Evolutionary conservation across 2,329 filamentous ascomycete species (phyloP).

Genomic region (Periconia macrospinosa): DNA sequence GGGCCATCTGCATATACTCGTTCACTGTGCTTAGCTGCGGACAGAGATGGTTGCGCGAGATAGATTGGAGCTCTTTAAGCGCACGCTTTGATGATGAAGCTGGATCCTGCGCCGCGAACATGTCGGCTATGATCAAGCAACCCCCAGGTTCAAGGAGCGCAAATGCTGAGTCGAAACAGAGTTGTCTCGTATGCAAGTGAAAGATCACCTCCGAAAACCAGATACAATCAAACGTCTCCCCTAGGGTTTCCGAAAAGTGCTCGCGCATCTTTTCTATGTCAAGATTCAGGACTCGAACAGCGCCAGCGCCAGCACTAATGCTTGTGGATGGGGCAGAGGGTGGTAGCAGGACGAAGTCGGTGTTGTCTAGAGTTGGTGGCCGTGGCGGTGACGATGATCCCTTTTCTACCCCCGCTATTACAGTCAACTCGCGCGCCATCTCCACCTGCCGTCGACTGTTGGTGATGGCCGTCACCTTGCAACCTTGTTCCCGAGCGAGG

Average conservation of each 20-base stretch:
- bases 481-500: not conserved
- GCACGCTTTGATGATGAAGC: not conserved
- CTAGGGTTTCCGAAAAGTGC: not conserved
- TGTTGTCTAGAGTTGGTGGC: not conserved
- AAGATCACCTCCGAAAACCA: constrained; percentile 1
- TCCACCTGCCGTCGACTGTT: not conserved
- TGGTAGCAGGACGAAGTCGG: not conserved
- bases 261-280: not conserved
- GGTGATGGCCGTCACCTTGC: not conserved
- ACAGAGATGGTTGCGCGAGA: not conserved
- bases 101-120: not conserved
- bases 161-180: not conserved
- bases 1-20: not conserved
- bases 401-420: not conserved
- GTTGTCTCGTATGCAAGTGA: not conserved
- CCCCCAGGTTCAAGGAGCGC: not conserved
- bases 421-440: not conserved
- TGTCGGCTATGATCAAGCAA: not conserved
- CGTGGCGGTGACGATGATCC: not conserved
- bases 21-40: not conserved
- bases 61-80: not conserved
- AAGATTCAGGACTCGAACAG: not conserved
- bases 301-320: too few relatives aligned
- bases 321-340: not conserved
- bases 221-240: not conserved